Evolutionary conservation across 148 eudicot genomes (phyloP).

Genomic region (Rhododendron molle): DNA sequence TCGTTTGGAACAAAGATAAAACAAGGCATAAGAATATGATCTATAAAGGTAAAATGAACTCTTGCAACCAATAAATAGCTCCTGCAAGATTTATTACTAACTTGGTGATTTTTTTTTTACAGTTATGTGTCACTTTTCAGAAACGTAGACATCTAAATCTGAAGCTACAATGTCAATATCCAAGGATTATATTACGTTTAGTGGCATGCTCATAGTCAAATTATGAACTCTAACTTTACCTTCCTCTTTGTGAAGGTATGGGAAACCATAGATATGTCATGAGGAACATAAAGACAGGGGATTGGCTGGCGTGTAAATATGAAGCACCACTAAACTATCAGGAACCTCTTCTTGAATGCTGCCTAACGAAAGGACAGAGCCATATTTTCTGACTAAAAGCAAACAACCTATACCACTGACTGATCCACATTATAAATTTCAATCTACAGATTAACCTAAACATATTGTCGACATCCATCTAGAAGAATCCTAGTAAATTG

Average conservation of each 20-base stretch:
- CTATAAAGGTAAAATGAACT: background rate
- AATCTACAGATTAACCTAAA: background rate
- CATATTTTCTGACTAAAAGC: constrained; percentile 1
- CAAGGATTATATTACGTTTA: background rate
- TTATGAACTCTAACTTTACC: background rate
- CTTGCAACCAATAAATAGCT: background rate
- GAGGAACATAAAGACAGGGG: background rate
- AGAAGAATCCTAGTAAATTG: background rate
- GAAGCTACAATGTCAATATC: background rate
- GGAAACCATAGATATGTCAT: background rate
- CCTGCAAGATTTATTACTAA: background rate
- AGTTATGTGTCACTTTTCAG: background rate
- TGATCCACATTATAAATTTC: background rate
- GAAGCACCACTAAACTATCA: background rate
- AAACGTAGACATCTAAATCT: background rate
- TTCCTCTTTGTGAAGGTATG: background rate
- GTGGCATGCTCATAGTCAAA: background rate
- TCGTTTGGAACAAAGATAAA: too few relatives aligned
- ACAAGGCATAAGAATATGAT: background rate
- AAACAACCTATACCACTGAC: background rate
- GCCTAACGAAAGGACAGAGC: background rate
- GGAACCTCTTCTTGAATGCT: background rate
- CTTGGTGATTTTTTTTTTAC: background rate
- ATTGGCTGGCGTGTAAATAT: background rate
- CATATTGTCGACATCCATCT: background rate